Percentiles rank a stretch among this genome's conserved stretches.
phyloP scores from a whole-genome alignment of 2,329 filamentous ascomycete species.

The Botrytis porri region DNA sequence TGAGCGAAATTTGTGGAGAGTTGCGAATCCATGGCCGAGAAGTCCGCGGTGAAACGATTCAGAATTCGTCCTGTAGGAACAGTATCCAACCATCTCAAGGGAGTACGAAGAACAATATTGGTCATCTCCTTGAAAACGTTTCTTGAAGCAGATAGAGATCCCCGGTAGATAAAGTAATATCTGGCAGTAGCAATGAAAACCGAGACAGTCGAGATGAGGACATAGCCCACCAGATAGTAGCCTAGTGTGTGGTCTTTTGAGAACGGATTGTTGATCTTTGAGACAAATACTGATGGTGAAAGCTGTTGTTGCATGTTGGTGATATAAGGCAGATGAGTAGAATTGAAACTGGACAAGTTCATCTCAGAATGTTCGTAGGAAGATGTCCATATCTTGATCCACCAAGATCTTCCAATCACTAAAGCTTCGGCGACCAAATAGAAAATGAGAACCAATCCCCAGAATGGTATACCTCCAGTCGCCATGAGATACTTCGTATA shows the following conservation, averaged over 20 bases:
- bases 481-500: constrained; percentile 64
- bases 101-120: constrained; percentile 63
- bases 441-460: constrained; percentile 51
- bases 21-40: constrained; percentile 66
- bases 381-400: constrained; percentile 60
- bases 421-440: constrained; percentile 43
- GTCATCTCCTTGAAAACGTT: constrained; percentile 63
- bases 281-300: constrained; percentile 37
- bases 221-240: constrained; percentile 67
- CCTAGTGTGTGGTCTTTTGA: constrained; percentile 16
- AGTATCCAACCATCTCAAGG: constrained; percentile 73
- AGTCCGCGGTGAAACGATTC: constrained; percentile 75
- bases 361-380: constrained; percentile 37
- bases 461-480: constrained; percentile 61
- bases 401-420: constrained; percentile 52
- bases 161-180: constrained; percentile 59
- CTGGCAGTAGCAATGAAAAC: constrained; percentile 48
- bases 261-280: constrained; percentile 11
- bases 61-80: constrained; percentile 71
- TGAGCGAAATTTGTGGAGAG: constrained; percentile 61
- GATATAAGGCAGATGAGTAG: constrained; percentile 15
- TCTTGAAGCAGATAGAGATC: constrained; percentile 64
- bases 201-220: constrained; percentile 54
- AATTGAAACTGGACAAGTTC: constrained; percentile 15
- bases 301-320: constrained; percentile 34